These are phyloP conservation scores for Gaertneriomyces sp. DNA, from an alignment of 192 early-diverging fungal species.

Conservation along the genomic window DNA sequence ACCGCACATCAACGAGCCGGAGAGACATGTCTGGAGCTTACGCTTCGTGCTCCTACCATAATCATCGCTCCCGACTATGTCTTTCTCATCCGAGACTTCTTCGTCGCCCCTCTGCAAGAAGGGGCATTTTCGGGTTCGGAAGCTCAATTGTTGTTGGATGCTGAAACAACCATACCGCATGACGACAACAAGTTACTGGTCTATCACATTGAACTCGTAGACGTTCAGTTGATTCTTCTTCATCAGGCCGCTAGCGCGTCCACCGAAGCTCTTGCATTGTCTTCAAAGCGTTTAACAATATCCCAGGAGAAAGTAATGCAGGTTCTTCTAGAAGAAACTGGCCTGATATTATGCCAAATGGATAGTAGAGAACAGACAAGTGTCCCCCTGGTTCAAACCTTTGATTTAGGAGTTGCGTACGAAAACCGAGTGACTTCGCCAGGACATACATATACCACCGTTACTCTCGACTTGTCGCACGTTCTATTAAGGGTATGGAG, in stretches of 20 bases:
- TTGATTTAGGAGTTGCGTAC: slow-evolving; percentile 76
- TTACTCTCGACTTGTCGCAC: slow-evolving; percentile 71
- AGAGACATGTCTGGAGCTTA: slow-evolving; percentile 59
- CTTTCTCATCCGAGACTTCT: slow-evolving; percentile 73
- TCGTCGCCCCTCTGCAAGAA: slow-evolving; percentile 34
- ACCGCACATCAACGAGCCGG: slow-evolving; percentile 33
- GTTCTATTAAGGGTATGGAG: slow-evolving; percentile 65
- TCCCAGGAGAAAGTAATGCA: slow-evolving; percentile 75
- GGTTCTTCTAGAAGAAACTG: slow-evolving; percentile 72
- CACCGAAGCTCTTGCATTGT: slow-evolving; percentile 89
- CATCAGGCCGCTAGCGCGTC: slow-evolving; percentile 63
- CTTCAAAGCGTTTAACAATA: slow-evolving; percentile 72
- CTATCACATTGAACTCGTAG: slow-evolving; percentile 73
- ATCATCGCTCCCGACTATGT: slow-evolving; percentile 85
- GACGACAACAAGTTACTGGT: slow-evolving; percentile 37
- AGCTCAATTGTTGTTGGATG: background rate
- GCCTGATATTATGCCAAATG: slow-evolving; percentile 90
- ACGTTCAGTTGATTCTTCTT: slow-evolving; percentile 82
- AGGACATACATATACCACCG: slow-evolving; percentile 59
- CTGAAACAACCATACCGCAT: background rate
- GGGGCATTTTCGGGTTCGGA: background rate
- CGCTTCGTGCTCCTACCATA: slow-evolving; percentile 76
- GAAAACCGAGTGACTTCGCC: slow-evolving; percentile 65
- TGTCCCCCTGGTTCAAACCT: slow-evolving; percentile 85
- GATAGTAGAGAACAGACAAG: slow-evolving; percentile 74